These are phyloP conservation scores for Stellera chamaejasme DNA, from an alignment of 345 rosid genomes.

Conservation along the genomic window DNA sequence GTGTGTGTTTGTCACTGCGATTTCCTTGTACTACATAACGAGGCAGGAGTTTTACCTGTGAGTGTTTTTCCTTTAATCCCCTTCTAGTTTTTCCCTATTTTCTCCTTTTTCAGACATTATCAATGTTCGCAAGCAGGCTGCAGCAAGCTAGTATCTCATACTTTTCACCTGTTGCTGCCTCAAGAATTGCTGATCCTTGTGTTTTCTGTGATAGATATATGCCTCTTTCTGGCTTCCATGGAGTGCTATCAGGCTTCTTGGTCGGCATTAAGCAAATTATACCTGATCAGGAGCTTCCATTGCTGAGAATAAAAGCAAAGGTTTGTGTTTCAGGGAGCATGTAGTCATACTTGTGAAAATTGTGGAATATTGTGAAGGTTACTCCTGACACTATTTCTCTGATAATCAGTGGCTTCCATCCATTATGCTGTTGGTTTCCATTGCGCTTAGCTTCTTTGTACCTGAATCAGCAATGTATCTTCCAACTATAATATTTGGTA, in stretches of 20 bases:
- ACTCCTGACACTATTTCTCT: slow-evolving; percentile 13
- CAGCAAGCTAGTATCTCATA: too few relatives aligned
- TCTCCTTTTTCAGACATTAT: background rate
- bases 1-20: slow-evolving; percentile 76
- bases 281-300: slow-evolving; percentile 83
- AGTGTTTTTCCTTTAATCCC: slow-evolving; percentile 20
- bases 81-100: background rate
- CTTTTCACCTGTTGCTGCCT: too few relatives aligned
- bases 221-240: slow-evolving; percentile 95
- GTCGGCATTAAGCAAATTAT: slow-evolving; percentile 95
- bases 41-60: slow-evolving; percentile 80
- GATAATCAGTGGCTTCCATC: slow-evolving; percentile 91
- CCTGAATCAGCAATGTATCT: slow-evolving; percentile 65
- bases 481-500: slow-evolving; percentile 86
- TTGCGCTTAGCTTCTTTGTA: slow-evolving; percentile 69
- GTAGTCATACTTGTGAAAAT: background rate
- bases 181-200: slow-evolving; percentile 15
- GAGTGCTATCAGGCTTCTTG: slow-evolving; percentile 76
- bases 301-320: slow-evolving; percentile 82
- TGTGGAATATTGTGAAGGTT: slow-evolving; percentile 10
- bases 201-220: slow-evolving; percentile 51
- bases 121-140: background rate
- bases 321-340: slow-evolving; percentile 21
- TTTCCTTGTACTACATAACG: slow-evolving; percentile 79
- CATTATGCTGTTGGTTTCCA: slow-evolving; percentile 51